These are phyloP conservation scores for Rhodamnia argentea DNA, from an alignment of 345 rosid species.

Conservation along the genomic window DNA sequence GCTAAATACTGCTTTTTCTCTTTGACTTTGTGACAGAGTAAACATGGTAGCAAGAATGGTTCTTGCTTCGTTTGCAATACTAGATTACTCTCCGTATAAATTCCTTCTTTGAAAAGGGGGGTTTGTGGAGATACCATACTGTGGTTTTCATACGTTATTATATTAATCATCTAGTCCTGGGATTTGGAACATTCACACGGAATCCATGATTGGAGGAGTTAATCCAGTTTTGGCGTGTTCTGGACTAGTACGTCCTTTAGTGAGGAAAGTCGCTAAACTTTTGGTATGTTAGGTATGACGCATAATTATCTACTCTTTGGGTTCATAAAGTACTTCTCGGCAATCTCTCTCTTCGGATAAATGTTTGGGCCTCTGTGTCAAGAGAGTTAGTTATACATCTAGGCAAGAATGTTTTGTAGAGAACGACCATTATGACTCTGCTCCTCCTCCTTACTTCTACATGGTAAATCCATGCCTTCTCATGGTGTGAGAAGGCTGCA, in stretches of 20 bases:
- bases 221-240: neutral
- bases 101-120: neutral
- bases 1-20: neutral
- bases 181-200: neutral
- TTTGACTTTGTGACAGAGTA: neutral
- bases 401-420: neutral
- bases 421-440: neutral
- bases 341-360: neutral
- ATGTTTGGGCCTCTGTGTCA: neutral
- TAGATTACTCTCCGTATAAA: neutral
- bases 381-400: neutral
- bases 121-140: neutral
- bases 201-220: neutral
- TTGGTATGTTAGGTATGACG: neutral
- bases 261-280: neutral
- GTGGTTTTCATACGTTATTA: neutral
- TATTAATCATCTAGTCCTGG: neutral
- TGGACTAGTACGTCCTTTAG: neutral
- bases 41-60: neutral
- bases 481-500: neutral
- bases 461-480: neutral
- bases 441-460: neutral
- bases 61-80: neutral
- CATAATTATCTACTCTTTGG: neutral
- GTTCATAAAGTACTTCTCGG: neutral